These are phyloP conservation scores for Carex scoparia DNA, from an alignment of 176 grass and related monocot genomes.

Conservation along the genomic window DNA sequence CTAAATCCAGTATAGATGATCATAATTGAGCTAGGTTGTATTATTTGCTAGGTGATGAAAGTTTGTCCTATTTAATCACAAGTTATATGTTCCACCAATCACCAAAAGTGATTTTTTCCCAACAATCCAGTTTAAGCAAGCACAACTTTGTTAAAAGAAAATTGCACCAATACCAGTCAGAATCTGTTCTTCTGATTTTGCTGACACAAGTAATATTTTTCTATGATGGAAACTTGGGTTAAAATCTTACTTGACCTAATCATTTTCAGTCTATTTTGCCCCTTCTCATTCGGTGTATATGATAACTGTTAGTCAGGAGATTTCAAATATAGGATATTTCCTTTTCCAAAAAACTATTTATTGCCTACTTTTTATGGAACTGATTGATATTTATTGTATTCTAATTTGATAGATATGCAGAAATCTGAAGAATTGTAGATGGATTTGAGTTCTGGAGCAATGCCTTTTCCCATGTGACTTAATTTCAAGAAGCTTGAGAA, in stretches of 20 bases:
- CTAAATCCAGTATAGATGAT: not conserved
- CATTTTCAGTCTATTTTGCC: not conserved
- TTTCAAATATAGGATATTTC: not conserved
- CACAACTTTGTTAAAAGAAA: not conserved
- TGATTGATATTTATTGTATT: not conserved
- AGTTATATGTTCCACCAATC: not conserved
- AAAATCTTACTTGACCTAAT: not conserved
- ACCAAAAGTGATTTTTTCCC: not conserved
- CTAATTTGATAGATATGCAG: constrained; percentile 2
- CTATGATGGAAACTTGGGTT: not conserved
- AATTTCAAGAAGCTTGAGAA: constrained; percentile 22
- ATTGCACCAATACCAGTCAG: not conserved
- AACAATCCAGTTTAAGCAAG: not conserved
- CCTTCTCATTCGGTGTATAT: not conserved
- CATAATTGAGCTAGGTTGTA: not conserved
- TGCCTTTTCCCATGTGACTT: constrained; percentile 6
- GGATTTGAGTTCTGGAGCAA: not conserved
- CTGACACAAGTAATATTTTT: not conserved
- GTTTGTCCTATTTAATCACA: not conserved
- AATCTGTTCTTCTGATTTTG: not conserved
- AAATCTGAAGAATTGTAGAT: constrained; percentile 19
- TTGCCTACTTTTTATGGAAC: not conserved
- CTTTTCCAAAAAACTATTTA: not conserved
- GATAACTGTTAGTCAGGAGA: not conserved
- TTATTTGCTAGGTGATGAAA: not conserved